Evolutionary conservation across 257 asterid species (phyloP), one percentile per base, ranked within the genome.

Genomic region (Solanum neorickii): DNA sequence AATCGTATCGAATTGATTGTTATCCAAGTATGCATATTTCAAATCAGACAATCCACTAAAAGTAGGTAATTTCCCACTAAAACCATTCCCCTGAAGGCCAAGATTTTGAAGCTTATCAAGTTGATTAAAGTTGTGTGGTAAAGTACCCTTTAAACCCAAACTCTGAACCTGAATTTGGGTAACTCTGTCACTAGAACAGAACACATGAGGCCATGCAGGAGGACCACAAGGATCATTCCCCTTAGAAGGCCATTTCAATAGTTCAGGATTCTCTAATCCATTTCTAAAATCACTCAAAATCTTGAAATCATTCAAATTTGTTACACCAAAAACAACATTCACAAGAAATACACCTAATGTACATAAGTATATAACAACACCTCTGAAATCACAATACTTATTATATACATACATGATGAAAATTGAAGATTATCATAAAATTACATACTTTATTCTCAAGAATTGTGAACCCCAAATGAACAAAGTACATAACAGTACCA

Each of bases 211-310:
- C 99, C 98, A 96, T 42, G 94, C 83, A 83, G 98, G 98, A 83
- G 98, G 94, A 16, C 96, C 98, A 87, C 98, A 96, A 0, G 98
- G 98, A 87, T 96, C 98, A 62, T 86, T 89, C 33, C 96, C 97
- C 11, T 52, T 85, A 0, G 46, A 66, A 7, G 98, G 99, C 99
- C 99, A 95, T 90, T 93, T 86, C 86, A 96, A 89, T 33, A 94
- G 93, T 92, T 93, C 93, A 7, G 98, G 90, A 82, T 96, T 94
- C 27, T 91, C 89, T 89, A 96, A 83, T 31, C 95, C 95, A 31
- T 93, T 88, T 86, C 92, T 89, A 83, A 96, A 95, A 89, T 91
- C 95, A 74, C 62, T 85, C 91, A 96, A 86, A 90, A 96, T 91
- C 91, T 90, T 90, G 87, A 92, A 91, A 92, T 96, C 98, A 69